Evolutionary conservation across 768 basidiomycete genomes (phyloP), one percentile per base, ranked within the genome.

Genomic region (Russula griseocarnosa): DNA sequence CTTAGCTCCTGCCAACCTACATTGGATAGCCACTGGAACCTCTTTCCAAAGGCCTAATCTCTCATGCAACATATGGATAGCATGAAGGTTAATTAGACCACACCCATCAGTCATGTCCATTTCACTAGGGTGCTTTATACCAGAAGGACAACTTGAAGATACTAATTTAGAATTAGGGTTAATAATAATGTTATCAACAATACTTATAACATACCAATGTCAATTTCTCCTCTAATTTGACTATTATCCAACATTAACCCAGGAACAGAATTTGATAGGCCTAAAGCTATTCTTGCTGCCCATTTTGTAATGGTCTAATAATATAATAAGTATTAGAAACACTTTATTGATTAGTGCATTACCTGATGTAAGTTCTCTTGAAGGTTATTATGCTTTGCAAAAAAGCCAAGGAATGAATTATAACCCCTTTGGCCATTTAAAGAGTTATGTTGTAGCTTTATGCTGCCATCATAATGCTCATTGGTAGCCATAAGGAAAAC

Each of bases 61-160:
- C 7, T 68, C 49, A 30, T 68, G 58, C 7, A 75, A 57, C 7
- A 20, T 3, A 6, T 65, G 53, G 28, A 87, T 73, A 0, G 80
- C 84, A 0, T 82, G 76, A 13, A 77, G 79, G 68, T 88, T 91
- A 3, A 89, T 84, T 30, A 83, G 76, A 0, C 90, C 88, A 72
- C 87, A 88, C 0, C 90, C 90, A 69, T 91, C 90, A 0, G 89
- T 90, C 76, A 88, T 82, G 8, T 66, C 69, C 69, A 71, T 71
- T 49, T 74, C 72, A 28, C 66, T 69, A 0, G 72, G 69, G 0
- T 59, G 66, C 55, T 76, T 73, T 1, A 66, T 62, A 16, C 46
- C 14, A 32, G 70, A 62, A 20, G 57, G 44, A 46, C 68, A 73
- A 6, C 61, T 60, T 18, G 63, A 53, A 9, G 74, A 72, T 14